These are phyloP conservation scores for Aegilops longissima DNA, from an alignment of 176 grass and related monocot species.

Conservation along the genomic window DNA sequence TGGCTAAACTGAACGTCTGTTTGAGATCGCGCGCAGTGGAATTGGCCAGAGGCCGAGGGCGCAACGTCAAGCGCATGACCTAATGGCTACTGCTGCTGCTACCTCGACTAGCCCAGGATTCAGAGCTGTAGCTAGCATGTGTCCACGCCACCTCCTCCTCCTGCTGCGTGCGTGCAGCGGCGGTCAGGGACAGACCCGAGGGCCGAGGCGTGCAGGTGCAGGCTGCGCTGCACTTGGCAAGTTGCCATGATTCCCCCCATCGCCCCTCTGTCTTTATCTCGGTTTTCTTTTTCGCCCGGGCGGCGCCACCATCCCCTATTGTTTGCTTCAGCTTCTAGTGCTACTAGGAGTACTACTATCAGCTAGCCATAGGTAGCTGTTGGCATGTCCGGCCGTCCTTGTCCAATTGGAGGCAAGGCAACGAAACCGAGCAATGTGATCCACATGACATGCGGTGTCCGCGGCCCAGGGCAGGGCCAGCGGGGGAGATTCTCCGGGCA, in stretches of 20 bases:
- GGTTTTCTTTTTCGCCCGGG: neutral
- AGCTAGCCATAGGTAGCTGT: neutral
- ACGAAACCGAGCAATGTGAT: neutral
- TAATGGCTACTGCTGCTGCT: neutral
- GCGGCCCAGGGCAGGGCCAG: neutral
- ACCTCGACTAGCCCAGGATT: constrained; percentile 27
- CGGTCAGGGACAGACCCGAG: neutral
- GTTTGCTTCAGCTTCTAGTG: neutral
- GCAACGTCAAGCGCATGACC: neutral
- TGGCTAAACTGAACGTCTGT: too few relatives aligned
- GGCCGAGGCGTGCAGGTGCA: neutral
- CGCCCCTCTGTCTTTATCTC: neutral
- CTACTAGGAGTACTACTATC: neutral
- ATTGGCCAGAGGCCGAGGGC: neutral
- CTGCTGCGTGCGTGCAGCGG: neutral
- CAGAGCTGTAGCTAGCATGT: neutral
- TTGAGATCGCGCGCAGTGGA: too few relatives aligned
- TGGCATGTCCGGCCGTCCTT: neutral
- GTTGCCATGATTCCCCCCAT: neutral
- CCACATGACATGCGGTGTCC: neutral
- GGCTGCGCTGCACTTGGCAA: neutral
- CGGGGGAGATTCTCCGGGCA: neutral
- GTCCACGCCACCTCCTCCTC: neutral
- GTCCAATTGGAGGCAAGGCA: neutral
- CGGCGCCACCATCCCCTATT: neutral